Evolutionary conservation across 768 basidiomycete genomes (phyloP), one percentile per base, ranked within the genome.

Genomic region (Coprinopsis sp.): DNA sequence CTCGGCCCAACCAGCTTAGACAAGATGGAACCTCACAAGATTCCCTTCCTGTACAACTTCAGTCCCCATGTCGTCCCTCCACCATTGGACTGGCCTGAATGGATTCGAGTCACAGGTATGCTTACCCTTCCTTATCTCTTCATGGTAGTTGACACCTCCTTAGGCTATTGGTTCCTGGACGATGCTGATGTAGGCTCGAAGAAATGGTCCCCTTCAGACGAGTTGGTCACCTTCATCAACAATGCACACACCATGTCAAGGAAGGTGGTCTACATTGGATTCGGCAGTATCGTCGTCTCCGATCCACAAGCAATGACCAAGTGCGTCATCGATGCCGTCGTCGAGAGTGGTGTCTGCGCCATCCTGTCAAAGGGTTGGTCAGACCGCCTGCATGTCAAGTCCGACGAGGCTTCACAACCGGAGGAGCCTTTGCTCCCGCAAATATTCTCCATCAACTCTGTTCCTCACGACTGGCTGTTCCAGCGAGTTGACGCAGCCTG

Each of bases 341-440:
- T 83, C 10, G 77, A 82, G 49, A 91, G 91, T 54, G 93, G 86
- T 2, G 93, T 98, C 4, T 77, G 81, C 61, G 92, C 91, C 18
- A 92, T 99, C 58, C 72, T 99, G 25, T 97, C 94, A 21, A 98
- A 97, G 67, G 95, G 95, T 23, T 99, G 95, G 95, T 95, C 92
- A 11, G 94, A 96, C 63, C 77, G 96, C 43, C 76, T 94, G 3
- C 76, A 84, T 2, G 69, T 74, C 33, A 89, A 90, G 66, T 73
- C 67, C 4, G 61, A 68, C 10, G 81, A 87, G 38, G 68, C 73
- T 23, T 52, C 74, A 2, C 84, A 88, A 53, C 68, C 72, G 0
- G 83, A 89, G 57, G 81, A 85, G 51, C 75, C 85, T 5, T 61
- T 90, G 34, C 87, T 90, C 21, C 72, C 78, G 44, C 78, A 90